Percentiles rank a stretch among this genome's conserved stretches.
phyloP scores from a whole-genome alignment of 2,329 filamentous ascomycete genomes.

The Fonsecaea pedrosoi region DNA sequence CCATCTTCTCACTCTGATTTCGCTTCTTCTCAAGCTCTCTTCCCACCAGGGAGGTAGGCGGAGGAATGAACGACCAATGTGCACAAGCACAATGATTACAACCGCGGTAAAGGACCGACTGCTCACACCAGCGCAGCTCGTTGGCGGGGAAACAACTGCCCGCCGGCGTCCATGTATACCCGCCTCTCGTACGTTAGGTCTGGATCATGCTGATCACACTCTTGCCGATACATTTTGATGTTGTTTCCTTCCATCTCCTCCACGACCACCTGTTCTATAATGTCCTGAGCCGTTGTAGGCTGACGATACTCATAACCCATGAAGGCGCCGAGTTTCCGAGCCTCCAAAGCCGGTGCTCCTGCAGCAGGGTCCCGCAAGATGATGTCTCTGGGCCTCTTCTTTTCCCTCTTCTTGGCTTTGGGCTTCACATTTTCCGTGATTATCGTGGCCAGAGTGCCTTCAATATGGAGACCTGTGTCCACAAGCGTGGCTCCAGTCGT shows the following conservation, averaged over 20 bases:
- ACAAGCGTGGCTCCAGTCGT: slow-evolving; percentile 20
- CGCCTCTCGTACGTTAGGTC: slow-evolving; percentile 26
- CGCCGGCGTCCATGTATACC: slow-evolving; percentile 16
- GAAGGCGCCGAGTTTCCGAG: slow-evolving; percentile 83
- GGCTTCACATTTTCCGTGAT: slow-evolving; percentile 45
- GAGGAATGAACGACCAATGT: neutral
- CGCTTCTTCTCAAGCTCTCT: neutral
- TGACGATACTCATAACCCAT: slow-evolving; percentile 85
- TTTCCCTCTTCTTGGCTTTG: slow-evolving; percentile 60
- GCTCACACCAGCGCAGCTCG: slow-evolving; percentile 6
- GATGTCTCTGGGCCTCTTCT: slow-evolving; percentile 82
- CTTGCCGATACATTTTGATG: slow-evolving; percentile 15
- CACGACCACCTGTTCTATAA: slow-evolving; percentile 26
- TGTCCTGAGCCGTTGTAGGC: slow-evolving; percentile 24
- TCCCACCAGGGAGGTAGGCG: neutral
- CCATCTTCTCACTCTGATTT: neutral
- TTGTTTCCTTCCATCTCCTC: slow-evolving; percentile 25
- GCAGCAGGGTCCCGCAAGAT: slow-evolving; percentile 75
- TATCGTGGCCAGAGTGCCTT: slow-evolving; percentile 13
- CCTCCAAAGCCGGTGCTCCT: slow-evolving; percentile 72
- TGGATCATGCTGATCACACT: slow-evolving; percentile 17
- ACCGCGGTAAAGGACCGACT: neutral
- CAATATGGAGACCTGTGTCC: slow-evolving; percentile 20
- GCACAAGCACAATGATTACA: neutral
- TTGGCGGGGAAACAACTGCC: slow-evolving; percentile 16